phyloP scores from a whole-genome alignment of 2,329 filamentous ascomycete species.

The Drechslera avenae region DNA sequence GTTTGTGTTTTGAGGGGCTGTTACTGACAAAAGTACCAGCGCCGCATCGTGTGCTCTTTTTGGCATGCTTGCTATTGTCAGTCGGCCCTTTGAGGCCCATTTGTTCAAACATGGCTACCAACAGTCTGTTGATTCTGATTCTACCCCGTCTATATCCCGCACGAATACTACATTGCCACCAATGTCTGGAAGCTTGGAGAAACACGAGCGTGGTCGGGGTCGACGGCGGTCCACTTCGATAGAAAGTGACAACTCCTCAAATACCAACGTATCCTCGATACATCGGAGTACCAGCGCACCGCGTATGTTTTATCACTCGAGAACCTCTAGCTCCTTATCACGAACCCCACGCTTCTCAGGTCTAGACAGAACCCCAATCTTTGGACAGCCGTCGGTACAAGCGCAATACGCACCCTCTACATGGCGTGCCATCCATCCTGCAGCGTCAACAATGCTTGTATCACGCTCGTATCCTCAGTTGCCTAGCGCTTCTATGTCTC shows the following conservation, averaged over 20 bases:
- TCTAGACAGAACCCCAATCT: constrained; percentile 21
- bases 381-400: constrained; percentile 32
- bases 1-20: background rate
- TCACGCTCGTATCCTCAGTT: constrained; percentile 31
- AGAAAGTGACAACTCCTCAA: constrained; percentile 13
- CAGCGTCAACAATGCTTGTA: constrained; percentile 19
- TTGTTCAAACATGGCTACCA: constrained; percentile 36
- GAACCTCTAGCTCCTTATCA: constrained; percentile 16
- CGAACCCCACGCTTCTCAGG: constrained; percentile 28
- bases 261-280: constrained; percentile 12
- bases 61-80: constrained; percentile 38
- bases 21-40: constrained; percentile 22
- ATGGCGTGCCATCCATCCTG: constrained; percentile 42
- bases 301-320: constrained; percentile 22
- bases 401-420: constrained; percentile 39
- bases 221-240: constrained; percentile 23
- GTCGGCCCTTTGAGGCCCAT: constrained; percentile 47
- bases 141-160: constrained; percentile 26
- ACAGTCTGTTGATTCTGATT: constrained; percentile 8
- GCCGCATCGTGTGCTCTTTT: constrained; percentile 42
- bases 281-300: constrained; percentile 24
- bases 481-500: constrained; percentile 22
- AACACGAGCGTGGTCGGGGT: background rate
- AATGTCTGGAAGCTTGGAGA: constrained; percentile 10
- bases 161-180: constrained; percentile 15